Conservation (phyloP, 208 protist genomes). For the Crithidia fasciculata region DNA sequence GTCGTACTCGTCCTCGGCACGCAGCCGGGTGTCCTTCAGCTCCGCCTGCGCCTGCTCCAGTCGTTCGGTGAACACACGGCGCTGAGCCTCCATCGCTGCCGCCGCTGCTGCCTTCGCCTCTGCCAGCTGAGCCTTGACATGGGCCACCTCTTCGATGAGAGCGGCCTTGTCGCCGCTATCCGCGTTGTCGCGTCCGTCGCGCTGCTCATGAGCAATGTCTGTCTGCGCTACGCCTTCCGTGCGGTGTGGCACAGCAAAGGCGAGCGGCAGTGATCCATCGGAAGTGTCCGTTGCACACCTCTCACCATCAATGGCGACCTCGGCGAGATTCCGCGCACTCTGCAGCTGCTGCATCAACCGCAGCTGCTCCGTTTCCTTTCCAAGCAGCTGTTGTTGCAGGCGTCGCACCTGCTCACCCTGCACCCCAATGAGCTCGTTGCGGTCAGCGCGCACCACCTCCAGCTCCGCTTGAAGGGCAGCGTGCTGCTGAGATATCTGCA, state of each 20-base stretch:
- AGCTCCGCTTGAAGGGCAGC: constrained; percentile 58
- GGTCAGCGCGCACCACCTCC: constrained; percentile 67
- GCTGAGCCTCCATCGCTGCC: constrained; percentile 35
- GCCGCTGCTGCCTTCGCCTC: constrained; percentile 21
- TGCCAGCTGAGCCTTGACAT: constrained; percentile 19
- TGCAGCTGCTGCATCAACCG: constrained; percentile 25
- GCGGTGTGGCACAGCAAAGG: background rate
- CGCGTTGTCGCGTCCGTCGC: background rate
- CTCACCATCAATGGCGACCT: background rate
- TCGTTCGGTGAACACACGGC: constrained; percentile 36
- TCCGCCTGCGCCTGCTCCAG: constrained; percentile 31
- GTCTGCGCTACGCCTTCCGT: background rate
- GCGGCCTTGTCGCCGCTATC: background rate
- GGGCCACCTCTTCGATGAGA: constrained; percentile 4
- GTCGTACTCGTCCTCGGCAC: constrained; percentile 37
- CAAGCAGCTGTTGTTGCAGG: constrained; percentile 51
- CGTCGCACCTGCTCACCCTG: constrained; percentile 52
- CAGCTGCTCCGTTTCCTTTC: constrained; percentile 36
- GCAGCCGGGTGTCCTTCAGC: constrained; percentile 24
- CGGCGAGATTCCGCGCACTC: background rate
- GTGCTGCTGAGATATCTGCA: constrained; percentile 19
- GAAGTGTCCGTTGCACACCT: background rate
- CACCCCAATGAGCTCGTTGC: constrained; percentile 69
- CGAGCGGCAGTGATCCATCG: background rate
- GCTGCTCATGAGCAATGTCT: background rate